These are phyloP conservation scores for Metschnikowia bowlesiae DNA, from an alignment of 805 yeast species.

Conservation along the genomic window DNA sequence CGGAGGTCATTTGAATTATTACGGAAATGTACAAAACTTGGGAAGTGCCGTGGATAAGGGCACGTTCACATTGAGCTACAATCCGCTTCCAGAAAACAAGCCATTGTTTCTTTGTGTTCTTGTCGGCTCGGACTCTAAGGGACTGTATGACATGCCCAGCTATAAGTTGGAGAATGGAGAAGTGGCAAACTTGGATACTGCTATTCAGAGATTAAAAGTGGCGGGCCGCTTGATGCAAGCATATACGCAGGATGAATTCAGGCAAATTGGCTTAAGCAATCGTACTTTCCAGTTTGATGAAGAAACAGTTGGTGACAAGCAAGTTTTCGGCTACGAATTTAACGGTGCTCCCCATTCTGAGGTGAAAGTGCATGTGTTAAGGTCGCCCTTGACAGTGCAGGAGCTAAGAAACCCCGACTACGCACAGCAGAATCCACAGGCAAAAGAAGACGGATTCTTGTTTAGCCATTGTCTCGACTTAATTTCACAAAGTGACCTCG, in stretches of 20 bases:
- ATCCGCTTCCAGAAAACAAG: conserved; percentile 58
- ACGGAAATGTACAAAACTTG: conserved; percentile 23
- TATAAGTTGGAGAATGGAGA: conserved; percentile 46
- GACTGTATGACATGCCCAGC: conserved; percentile 64
- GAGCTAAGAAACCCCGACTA: conserved; percentile 72
- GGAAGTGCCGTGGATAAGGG: conserved; percentile 21
- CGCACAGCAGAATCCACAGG: conserved; percentile 84
- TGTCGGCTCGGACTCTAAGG: conserved; percentile 71
- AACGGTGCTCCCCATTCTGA: conserved; percentile 55
- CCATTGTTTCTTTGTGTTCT: conserved; percentile 80
- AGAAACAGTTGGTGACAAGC: conserved; percentile 29
- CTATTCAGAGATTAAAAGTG: conserved; percentile 67
- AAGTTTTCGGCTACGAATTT: conserved; percentile 31
- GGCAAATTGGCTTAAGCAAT: conserved; percentile 69
- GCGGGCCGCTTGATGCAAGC: conserved; percentile 90
- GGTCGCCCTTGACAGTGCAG: conserved; percentile 59
- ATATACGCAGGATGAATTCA: conserved; percentile 86
- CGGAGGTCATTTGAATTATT: conserved; percentile 24
- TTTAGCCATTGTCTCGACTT: conserved; percentile 80
- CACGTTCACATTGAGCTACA: conserved; percentile 21
- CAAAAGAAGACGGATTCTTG: conserved; percentile 67
- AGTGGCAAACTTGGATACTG: conserved; percentile 64
- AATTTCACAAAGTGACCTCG: conserved; percentile 33
- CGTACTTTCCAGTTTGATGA: conserved; percentile 75
- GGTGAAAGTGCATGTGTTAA: conserved; percentile 74